Conservation (phyloP, 768 basidiomycete genomes). For the Favolaschia claudopus region DNA sequence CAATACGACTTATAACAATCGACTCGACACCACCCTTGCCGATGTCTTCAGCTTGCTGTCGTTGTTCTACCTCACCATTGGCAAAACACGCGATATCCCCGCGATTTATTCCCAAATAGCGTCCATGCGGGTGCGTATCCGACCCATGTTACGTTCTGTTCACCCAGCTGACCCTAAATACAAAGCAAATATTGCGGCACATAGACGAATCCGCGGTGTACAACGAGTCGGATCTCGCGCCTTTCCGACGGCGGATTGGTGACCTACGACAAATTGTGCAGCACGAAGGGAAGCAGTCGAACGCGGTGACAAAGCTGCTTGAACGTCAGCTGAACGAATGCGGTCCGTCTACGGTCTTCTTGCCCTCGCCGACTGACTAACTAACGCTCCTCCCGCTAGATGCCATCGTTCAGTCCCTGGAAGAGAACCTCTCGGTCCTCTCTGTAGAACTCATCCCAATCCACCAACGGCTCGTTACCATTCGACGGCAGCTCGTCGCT, state of each 20-base stretch:
- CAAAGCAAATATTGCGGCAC: conserved; percentile 91
- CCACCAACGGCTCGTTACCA: conserved; percentile 86
- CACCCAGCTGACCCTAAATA: conserved; percentile 6
- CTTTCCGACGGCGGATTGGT: conserved; percentile 82
- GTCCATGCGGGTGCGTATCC: conserved; percentile 86
- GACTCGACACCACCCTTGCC: conserved; percentile 92
- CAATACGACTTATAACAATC: conserved; percentile 77
- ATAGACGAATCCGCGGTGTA: conserved; percentile 97
- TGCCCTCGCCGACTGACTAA: neutral
- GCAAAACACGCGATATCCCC: conserved; percentile 92
- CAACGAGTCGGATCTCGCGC: conserved; percentile 88
- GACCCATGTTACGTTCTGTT: conserved; percentile 9
- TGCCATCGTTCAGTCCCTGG: conserved; percentile 75
- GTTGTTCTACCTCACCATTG: conserved; percentile 97
- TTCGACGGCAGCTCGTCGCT: conserved; percentile 88
- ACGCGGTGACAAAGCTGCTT: conserved; percentile 87
- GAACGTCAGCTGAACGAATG: conserved; percentile 92
- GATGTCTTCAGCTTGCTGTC: conserved; percentile 97
- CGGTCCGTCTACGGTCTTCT: conserved; percentile 60
- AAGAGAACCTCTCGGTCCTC: conserved; percentile 85
- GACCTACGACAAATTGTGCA: conserved; percentile 89
- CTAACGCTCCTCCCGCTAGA: conserved; percentile 57
- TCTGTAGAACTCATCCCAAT: conserved; percentile 91
- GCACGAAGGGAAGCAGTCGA: conserved; percentile 86
- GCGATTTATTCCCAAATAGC: conserved; percentile 97